Conservation (phyloP, 495 filamentous ascomycete species). For the Neurospora terricola region DNA sequence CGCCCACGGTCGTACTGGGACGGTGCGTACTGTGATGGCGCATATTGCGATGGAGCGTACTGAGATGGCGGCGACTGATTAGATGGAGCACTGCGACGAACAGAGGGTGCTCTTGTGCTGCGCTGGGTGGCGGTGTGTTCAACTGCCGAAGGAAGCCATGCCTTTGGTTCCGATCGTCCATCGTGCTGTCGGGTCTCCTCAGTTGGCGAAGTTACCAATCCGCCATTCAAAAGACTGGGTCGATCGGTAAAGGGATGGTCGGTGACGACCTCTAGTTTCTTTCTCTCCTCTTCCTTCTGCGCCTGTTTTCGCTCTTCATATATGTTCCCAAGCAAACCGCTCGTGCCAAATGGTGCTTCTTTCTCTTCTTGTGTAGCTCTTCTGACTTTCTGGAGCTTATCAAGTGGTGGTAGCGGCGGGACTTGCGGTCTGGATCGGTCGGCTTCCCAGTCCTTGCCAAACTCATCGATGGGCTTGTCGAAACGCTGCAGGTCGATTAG, state of each 20-base stretch:
- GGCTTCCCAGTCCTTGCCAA: conserved; percentile 23
- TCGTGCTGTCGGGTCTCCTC: background rate
- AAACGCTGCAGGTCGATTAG: conserved; percentile 42
- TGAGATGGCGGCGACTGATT: conserved; percentile 3
- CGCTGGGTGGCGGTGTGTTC: conserved; percentile 31
- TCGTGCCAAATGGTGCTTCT: conserved; percentile 23
- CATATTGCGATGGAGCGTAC: background rate
- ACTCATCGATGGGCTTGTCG: conserved; percentile 30
- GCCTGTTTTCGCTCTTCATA: conserved; percentile 34
- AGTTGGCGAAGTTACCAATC: background rate
- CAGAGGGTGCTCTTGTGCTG: conserved; percentile 9
- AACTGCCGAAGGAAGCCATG: conserved; percentile 38
- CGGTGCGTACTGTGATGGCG: background rate
- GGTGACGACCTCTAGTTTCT: conserved; percentile 2
- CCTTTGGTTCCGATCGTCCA: conserved; percentile 11
- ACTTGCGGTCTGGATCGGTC: conserved; percentile 13
- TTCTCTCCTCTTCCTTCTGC: conserved; percentile 9
- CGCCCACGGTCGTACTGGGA: background rate
- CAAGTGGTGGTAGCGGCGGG: conserved; percentile 3
- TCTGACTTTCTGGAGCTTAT: background rate
- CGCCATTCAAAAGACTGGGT: conserved; percentile 37
- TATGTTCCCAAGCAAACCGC: conserved; percentile 30
- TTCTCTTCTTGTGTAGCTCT: background rate
- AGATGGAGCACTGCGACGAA: conserved; percentile 8
- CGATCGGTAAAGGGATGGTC: conserved; percentile 38